phyloP scores from a whole-genome alignment of 2,329 filamentous ascomycete genomes.

The Colletotrichum abscissum region DNA sequence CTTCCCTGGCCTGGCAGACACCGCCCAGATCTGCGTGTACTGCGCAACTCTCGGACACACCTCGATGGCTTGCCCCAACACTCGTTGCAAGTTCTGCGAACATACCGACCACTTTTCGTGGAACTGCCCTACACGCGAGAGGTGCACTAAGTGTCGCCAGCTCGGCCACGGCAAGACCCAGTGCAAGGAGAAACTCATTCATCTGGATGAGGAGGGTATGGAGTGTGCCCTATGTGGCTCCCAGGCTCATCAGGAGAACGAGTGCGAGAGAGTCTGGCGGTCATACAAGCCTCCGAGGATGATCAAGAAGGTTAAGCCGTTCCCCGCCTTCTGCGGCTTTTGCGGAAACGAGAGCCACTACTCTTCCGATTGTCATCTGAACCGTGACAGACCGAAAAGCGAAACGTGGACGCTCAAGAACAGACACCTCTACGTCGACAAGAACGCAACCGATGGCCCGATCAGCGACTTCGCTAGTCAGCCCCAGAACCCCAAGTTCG shows the following conservation, averaged over 20 bases:
- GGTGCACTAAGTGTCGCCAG: constrained; percentile 71
- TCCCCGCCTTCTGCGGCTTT: constrained; percentile 65
- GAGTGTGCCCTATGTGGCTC: constrained; percentile 72
- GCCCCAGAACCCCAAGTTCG: constrained; percentile 40
- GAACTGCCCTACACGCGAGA: constrained; percentile 60
- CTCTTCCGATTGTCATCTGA: constrained; percentile 62
- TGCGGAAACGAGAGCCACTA: constrained; percentile 68
- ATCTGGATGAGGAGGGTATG: constrained; percentile 63
- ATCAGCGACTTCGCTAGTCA: constrained; percentile 47
- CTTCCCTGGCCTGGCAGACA: constrained; percentile 60
- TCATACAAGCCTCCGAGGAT: constrained; percentile 57
- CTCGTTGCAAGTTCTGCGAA: constrained; percentile 61
- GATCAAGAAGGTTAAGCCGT: constrained; percentile 59
- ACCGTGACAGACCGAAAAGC: constrained; percentile 40
- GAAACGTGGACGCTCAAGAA: constrained; percentile 66
- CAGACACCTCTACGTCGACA: constrained; percentile 61
- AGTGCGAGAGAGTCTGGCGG: constrained; percentile 72
- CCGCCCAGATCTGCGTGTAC: constrained; percentile 59
- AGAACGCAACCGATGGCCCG: constrained; percentile 50
- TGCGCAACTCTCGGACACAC: constrained; percentile 63
- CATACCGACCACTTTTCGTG: constrained; percentile 58
- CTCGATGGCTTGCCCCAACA: constrained; percentile 55
- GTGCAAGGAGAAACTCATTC: constrained; percentile 67
- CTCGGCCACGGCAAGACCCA: constrained; percentile 64
- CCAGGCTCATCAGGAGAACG: constrained; percentile 65